phyloP scores from a whole-genome alignment of 352 stramenopile genomes.

The Phytopythium litorale region DNA sequence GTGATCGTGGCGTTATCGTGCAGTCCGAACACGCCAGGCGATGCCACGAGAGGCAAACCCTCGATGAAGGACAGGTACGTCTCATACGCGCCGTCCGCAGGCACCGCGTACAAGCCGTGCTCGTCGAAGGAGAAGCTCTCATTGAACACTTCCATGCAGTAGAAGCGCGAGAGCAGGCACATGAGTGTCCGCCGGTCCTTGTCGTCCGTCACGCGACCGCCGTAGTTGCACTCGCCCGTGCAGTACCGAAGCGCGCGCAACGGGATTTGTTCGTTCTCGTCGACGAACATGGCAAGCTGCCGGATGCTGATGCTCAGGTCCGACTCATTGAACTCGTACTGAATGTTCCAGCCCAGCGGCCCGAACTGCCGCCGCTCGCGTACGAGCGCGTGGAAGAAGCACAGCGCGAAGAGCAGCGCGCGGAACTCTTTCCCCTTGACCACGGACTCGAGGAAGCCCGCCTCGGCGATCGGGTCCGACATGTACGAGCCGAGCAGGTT shows the following conservation, averaged over 20 bases:
- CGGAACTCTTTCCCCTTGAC: conserved; percentile 80
- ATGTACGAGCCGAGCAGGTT: conserved; percentile 92
- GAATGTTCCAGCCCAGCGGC: conserved; percentile 94
- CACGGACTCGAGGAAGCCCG: conserved; percentile 85
- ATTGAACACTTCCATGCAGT: conserved; percentile 62
- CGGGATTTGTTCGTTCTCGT: conserved; percentile 87
- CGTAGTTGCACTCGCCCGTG: conserved; percentile 86
- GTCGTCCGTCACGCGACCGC: conserved; percentile 82
- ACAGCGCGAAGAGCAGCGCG: conserved; percentile 87
- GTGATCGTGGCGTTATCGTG: conserved; percentile 95
- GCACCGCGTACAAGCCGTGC: conserved; percentile 64
- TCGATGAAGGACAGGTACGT: conserved; percentile 85
- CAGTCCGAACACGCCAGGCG: conserved; percentile 91
- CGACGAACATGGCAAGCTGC: conserved; percentile 91
- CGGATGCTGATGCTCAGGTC: conserved; percentile 91
- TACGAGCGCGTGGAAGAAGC: conserved; percentile 91
- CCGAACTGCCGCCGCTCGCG: conserved; percentile 92
- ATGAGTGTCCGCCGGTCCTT: conserved; percentile 78
- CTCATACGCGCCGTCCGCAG: conserved; percentile 67
- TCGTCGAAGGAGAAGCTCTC: conserved; percentile 70
- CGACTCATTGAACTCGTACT: conserved; percentile 96
- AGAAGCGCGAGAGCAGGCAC: conserved; percentile 72
- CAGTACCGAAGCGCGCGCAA: conserved; percentile 75
- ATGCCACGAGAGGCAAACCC: conserved; percentile 77
- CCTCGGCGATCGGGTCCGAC: conserved; percentile 88